A percentile compares a stretch with the other conserved stretches of the same genome.
Evolutionary conservation across 2,329 filamentous ascomycete genomes (phyloP).

Genomic region (Trichoderma oligosporum): DNA sequence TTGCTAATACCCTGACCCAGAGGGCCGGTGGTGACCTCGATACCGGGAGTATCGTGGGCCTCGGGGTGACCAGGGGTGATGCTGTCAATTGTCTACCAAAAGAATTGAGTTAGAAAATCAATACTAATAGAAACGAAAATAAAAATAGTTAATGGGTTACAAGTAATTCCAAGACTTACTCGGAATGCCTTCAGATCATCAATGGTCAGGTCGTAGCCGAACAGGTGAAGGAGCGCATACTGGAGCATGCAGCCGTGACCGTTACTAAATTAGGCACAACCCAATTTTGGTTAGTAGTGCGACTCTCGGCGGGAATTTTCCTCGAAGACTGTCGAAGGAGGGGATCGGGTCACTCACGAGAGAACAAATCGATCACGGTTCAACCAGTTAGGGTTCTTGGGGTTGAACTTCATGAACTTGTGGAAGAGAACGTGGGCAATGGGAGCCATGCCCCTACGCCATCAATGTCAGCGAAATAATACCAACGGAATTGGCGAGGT

Average conservation of each 20-base stretch:
- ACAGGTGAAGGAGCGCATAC: conserved; percentile 95
- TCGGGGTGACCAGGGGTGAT: conserved; percentile 96
- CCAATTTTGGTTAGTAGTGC: not conserved
- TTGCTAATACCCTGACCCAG: conserved; percentile 97
- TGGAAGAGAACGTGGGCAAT: conserved; percentile 96
- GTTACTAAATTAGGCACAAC: conserved; percentile 58
- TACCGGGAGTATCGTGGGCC: conserved; percentile 89
- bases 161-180: conserved; percentile 58
- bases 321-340: not conserved
- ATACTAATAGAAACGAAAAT: too few relatives aligned
- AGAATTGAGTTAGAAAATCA: conserved; percentile 19
- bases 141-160: too few relatives aligned
- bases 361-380: conserved; percentile 99
- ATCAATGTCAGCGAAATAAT: conserved; percentile 24
- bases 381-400: conserved; percentile 94
- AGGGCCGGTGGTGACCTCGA: conserved; percentile 97
- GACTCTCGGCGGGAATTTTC: not conserved
- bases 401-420: conserved; percentile 99
- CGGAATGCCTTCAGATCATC: conserved; percentile 97
- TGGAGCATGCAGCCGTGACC: conserved; percentile 99
- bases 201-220: conserved; percentile 80
- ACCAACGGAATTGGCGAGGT: conserved; percentile 21
- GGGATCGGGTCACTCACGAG: conserved; percentile 65
- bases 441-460: conserved; percentile 73
- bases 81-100: conserved; percentile 52